Evolutionary conservation across 352 stramenopile genomes (phyloP).

Genomic region (Poterioochromonas sp.): DNA sequence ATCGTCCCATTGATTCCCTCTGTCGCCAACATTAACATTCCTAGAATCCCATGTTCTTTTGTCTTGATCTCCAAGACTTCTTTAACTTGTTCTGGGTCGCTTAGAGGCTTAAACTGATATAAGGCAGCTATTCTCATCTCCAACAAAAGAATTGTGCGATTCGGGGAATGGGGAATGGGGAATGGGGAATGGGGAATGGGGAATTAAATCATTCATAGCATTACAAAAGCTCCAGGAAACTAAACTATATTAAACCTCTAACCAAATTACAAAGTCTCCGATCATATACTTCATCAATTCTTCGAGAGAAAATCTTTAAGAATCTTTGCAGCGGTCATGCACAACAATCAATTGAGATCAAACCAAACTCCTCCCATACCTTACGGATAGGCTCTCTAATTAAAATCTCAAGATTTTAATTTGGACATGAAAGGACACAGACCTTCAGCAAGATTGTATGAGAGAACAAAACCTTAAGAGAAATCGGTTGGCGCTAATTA

Average conservation of each 20-base stretch:
- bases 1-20: slow-evolving; percentile 41
- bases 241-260: background rate
- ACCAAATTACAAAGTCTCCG: slow-evolving; percentile 40
- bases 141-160: too few species aligned
- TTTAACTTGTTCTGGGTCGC: background rate
- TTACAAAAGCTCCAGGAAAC: too few species aligned
- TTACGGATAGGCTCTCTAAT: slow-evolving; percentile 50
- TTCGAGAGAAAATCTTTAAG: slow-evolving; percentile 39
- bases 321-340: slow-evolving; percentile 54
- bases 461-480: too few species aligned
- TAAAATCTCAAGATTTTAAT: too few species aligned
- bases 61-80: background rate
- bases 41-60: background rate
- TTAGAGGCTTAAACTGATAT: background rate
- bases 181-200: too few species aligned
- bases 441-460: too few species aligned
- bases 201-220: too few species aligned
- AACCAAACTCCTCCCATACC: slow-evolving; percentile 51
- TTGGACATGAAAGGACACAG: too few species aligned
- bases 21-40: slow-evolving; percentile 23
- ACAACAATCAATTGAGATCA: slow-evolving; percentile 44
- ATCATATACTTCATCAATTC: slow-evolving; percentile 37
- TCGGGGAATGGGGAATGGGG: too few species aligned
- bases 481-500: too few species aligned
- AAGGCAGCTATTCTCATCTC: background rate